These are phyloP conservation scores for Zelonia costaricensis DNA, from an alignment of 208 protist genomes.

Conservation along the genomic window DNA sequence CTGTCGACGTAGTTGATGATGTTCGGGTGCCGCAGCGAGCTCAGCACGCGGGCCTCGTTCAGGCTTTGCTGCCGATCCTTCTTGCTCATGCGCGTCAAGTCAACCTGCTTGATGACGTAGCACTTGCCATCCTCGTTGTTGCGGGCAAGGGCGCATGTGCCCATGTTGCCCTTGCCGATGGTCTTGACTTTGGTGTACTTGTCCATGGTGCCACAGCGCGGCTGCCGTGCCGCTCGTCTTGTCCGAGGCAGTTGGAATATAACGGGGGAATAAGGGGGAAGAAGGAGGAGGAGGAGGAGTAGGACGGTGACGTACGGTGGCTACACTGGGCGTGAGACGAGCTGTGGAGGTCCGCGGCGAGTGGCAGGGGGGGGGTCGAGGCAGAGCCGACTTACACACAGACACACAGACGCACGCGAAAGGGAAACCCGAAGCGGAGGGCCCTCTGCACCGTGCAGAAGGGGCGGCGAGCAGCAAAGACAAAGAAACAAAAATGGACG, in stretches of 20 bases:
- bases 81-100: constrained; percentile 86
- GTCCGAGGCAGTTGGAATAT: background rate
- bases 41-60: constrained; percentile 91
- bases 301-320: no score
- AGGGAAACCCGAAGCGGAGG: no score
- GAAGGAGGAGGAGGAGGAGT: no score
- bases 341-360: no score
- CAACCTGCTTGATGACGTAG: constrained; percentile 95
- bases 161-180: constrained; percentile 95
- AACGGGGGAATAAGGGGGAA: no score
- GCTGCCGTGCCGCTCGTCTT: background rate
- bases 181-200: constrained; percentile 90
- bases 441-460: no score
- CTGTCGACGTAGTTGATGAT: constrained; percentile 95
- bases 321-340: no score
- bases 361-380: no score
- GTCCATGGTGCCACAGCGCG: constrained; percentile 67
- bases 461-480: no score
- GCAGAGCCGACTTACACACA: no score
- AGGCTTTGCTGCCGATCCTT: constrained; percentile 90
- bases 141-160: constrained; percentile 87
- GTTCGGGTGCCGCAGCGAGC: constrained; percentile 92
- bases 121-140: constrained; percentile 92
- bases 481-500: no score
- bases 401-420: no score